Conservation (phyloP, 2,329 filamentous ascomycete genomes). For the Nigrospora sphaerica region DNA sequence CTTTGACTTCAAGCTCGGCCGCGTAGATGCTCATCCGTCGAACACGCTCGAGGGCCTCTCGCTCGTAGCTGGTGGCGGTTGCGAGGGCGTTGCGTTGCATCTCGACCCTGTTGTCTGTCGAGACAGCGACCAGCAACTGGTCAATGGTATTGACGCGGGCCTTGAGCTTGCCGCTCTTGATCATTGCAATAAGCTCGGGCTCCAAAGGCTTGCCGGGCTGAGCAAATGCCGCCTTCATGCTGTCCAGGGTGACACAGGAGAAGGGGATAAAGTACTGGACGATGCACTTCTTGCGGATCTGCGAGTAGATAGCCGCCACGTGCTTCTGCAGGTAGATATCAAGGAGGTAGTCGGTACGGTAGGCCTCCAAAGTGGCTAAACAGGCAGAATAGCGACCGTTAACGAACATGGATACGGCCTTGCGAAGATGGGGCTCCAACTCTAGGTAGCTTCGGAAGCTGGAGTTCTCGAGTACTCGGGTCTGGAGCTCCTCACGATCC, state of each 20-base stretch:
- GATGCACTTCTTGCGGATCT: conserved; percentile 85
- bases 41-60: conserved; percentile 68
- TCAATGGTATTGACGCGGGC: conserved; percentile 83
- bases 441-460: conserved; percentile 84
- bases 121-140: conserved; percentile 65
- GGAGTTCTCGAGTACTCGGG: conserved; percentile 68
- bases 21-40: conserved; percentile 69
- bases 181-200: conserved; percentile 71
- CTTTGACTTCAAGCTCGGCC: conserved; percentile 66
- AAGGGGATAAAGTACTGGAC: conserved; percentile 90
- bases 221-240: conserved; percentile 71
- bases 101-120: conserved; percentile 56
- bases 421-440: conserved; percentile 87
- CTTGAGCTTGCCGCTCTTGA: conserved; percentile 62
- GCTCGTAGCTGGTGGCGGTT: conserved; percentile 64
- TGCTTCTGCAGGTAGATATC: conserved; percentile 80
- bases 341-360: conserved; percentile 79
- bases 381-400: conserved; percentile 84
- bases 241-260: conserved; percentile 74
- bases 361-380: conserved; percentile 72
- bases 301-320: conserved; percentile 60
- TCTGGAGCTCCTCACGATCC: conserved; percentile 69
- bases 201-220: conserved; percentile 56
- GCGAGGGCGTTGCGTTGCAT: conserved; percentile 66
- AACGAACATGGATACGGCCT: conserved; percentile 83